These are phyloP conservation scores for Pouteria campechiana DNA, from an alignment of 179 eudicot species.

Conservation along the genomic window DNA sequence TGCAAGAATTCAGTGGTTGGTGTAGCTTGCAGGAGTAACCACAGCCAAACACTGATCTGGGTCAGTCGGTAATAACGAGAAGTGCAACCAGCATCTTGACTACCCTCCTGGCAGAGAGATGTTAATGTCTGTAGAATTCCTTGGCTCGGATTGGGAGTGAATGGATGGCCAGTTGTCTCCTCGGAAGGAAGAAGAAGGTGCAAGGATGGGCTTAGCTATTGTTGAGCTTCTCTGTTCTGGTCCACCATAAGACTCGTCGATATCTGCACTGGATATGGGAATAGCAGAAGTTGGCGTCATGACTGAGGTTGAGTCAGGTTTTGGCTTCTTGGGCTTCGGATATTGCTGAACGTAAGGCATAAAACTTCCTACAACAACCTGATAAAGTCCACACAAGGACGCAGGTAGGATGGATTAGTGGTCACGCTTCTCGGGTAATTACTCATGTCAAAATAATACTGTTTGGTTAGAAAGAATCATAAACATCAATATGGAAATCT, in stretches of 20 bases:
- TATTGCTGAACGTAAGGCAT: conserved; percentile 47
- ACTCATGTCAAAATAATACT: neutral
- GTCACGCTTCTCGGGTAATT: no score
- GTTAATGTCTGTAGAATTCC: conserved; percentile 29
- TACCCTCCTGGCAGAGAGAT: conserved; percentile 16
- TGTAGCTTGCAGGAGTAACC: no score
- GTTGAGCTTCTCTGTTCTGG: conserved; percentile 1
- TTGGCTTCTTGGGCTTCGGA: conserved; percentile 53
- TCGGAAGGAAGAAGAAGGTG: conserved; percentile 5
- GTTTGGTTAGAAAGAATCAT: neutral
- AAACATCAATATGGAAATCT: neutral
- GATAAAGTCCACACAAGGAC: neutral
- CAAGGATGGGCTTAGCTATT: conserved; percentile 6
- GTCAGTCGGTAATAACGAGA: no score
- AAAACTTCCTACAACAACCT: conserved; percentile 88
- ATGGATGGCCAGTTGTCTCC: conserved; percentile 28
- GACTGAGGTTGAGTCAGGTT: conserved; percentile 24
- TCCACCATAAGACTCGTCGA: conserved; percentile 15
- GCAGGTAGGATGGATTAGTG: neutral
- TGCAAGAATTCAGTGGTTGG: no score
- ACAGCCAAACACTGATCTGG: no score
- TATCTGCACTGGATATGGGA: conserved; percentile 14
- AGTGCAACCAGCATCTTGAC: neutral
- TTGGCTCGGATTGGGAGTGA: conserved; percentile 21
- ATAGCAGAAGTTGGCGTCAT: conserved; percentile 17